A percentile compares a stretch with the other conserved stretches of the same genome.
phyloP scores from a whole-genome alignment of 331 rosid genomes.

The Arachis monticola region DNA sequence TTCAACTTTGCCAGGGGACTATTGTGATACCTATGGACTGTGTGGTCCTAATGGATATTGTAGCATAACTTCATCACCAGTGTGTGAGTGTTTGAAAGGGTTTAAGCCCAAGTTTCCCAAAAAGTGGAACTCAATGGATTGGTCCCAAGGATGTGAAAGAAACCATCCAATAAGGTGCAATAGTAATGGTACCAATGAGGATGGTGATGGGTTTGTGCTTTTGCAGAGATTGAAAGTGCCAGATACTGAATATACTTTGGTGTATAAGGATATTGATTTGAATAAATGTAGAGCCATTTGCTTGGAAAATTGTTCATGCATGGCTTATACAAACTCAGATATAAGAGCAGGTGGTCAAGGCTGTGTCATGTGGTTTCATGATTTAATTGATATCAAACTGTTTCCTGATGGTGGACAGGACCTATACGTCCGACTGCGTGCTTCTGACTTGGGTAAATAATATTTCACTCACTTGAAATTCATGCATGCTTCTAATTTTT shows the following conservation, averaged over 20 bases:
- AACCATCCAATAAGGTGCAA: slow-evolving; percentile 39
- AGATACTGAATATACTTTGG: slow-evolving; percentile 40
- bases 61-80: slow-evolving; percentile 34
- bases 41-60: slow-evolving; percentile 60
- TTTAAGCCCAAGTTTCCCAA: slow-evolving; percentile 41
- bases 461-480: background rate
- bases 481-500: background rate
- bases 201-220: slow-evolving; percentile 39
- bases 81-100: slow-evolving; percentile 58
- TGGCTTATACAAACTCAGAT: slow-evolving; percentile 58
- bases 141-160: slow-evolving; percentile 52
- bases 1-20: slow-evolving; percentile 42
- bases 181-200: background rate
- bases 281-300: slow-evolving; percentile 51
- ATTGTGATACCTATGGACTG: slow-evolving; percentile 47
- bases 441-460: slow-evolving; percentile 54
- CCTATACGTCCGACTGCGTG: slow-evolving; percentile 45
- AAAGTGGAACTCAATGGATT: slow-evolving; percentile 39
- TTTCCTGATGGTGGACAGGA: slow-evolving; percentile 40
- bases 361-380: slow-evolving; percentile 59
- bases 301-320: slow-evolving; percentile 60
- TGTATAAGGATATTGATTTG: slow-evolving; percentile 38
- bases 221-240: slow-evolving; percentile 49
- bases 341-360: slow-evolving; percentile 55
- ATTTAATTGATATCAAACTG: slow-evolving; percentile 46